Percentiles rank a stretch among this genome's conserved stretches.
phyloP scores from a whole-genome alignment of 78 protist genomes.

The Tieghemostelium lacteum region DNA sequence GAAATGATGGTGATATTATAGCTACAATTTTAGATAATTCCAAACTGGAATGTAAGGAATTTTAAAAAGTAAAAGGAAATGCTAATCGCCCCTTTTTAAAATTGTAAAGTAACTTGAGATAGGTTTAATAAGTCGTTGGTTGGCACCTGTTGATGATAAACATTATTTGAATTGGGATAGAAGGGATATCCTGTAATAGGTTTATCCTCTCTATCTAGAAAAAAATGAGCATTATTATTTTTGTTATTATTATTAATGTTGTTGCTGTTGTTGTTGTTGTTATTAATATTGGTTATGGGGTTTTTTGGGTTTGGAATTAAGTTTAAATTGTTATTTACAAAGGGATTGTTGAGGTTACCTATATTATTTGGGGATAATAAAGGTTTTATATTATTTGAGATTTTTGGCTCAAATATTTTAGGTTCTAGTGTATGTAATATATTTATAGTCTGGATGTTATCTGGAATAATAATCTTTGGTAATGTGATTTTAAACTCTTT shows the following conservation, averaged over 20 bases:
- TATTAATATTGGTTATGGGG: neutral
- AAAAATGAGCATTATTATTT: neutral
- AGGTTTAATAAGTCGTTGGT: no score
- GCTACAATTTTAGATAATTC: no score
- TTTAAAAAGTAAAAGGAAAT: no score
- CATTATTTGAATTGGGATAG: no score
- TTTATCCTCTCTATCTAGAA: neutral
- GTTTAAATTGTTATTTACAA: no score
- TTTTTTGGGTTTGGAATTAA: neutral
- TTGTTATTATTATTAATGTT: neutral
- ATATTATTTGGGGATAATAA: neutral
- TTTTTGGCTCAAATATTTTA: neutral
- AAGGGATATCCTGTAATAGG: no score
- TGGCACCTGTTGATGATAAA: no score
- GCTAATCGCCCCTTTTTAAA: no score
- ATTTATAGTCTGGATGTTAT: neutral
- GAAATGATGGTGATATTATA: no score
- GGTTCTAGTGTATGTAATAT: neutral
- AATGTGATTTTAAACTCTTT: neutral
- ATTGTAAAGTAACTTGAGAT: no score
- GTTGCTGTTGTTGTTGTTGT: constrained; percentile 6
- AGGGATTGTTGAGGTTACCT: neutral
- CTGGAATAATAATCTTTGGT: constrained; percentile 38
- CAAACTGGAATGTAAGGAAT: no score
- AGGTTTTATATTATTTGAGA: neutral